Base-by-base conservation (phyloP, 495 filamentous ascomycete species). In the Aspergillus incahuasiensis region DNA sequence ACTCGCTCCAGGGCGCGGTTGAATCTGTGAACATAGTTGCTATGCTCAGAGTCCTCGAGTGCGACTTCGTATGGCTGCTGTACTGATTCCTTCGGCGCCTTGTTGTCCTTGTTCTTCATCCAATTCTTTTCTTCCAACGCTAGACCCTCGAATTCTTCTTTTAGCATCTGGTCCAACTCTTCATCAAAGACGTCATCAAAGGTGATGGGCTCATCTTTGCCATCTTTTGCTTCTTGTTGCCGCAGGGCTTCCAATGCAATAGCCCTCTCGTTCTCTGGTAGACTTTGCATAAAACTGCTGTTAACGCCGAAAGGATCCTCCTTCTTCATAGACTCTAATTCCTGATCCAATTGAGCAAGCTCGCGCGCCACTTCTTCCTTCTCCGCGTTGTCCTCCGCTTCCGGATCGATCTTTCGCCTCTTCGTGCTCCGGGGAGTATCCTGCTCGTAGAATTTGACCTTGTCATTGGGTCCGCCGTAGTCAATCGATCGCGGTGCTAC, bases 301-400 rank as follows among this genome's bases (percentile, higher is more conserved):
- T 77, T 68, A 28, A 69, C 68, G n/a, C 64, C 61, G 47, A 70
- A 77, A 16, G 74, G 74, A 0, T 72, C 74, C 51, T 73, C 69
- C 45, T 72, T 68, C 45, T 72, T 68, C 32, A 74, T 24, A 54
- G 72, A 54, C 63, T 78, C 67, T 54, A 88, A 71, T 58, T 86
- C 75, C 52, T 75, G 62, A 55, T 86, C 80, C 30, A 87, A 59
- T 55, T 78, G 75, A 45, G 74, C 68, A 32, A 77, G 70, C 55
- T 71, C 61, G 18, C 76, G 66, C 48, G 79, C 69, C 20, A 81
- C 52, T 28, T 72, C 73, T 48, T 76, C 68, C 34, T 64, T 64
- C 13, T 76, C 78, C 43, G 63, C 67, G 22, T 70, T 56, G 47
- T 80, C 78, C 60, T 86, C 75, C 30, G 79, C 71, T 60, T 84